A percentile compares a stretch with the other conserved stretches of the same genome.
Conservation (phyloP, 2,329 filamentous ascomycete species). For the Sporothrix brasiliensis region DNA sequence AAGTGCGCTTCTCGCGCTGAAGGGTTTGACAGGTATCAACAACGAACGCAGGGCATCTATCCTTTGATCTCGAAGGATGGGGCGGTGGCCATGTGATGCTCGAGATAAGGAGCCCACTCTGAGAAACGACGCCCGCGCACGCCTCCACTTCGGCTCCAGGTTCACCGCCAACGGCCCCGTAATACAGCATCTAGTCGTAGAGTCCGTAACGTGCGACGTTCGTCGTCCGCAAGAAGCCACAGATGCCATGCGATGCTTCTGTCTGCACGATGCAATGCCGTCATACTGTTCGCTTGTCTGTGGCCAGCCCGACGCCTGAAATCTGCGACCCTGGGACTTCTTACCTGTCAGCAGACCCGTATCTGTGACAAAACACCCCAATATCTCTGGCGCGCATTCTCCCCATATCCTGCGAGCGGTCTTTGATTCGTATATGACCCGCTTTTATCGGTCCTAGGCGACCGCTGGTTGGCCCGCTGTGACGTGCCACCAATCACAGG, state of each 20-base stretch:
- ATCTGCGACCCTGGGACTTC: neutral
- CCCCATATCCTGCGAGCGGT: neutral
- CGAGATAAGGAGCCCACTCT: slow-evolving; percentile 5
- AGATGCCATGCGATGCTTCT: slow-evolving; percentile 2
- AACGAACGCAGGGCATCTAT: too few relatives aligned
- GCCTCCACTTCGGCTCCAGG: slow-evolving; percentile 14
- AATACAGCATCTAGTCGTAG: neutral
- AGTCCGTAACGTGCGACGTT: slow-evolving; percentile 6
- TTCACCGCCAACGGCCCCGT: slow-evolving; percentile 5
- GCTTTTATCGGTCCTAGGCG: neutral
- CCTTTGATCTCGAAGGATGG: neutral
- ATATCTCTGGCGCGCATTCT: neutral
- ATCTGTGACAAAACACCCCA: neutral
- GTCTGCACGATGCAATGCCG: neutral
- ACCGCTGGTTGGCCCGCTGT: slow-evolving; percentile 27
- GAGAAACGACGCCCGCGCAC: neutral
- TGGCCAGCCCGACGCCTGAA: neutral
- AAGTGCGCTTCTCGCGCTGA: neutral
- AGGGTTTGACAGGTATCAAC: too few relatives aligned
- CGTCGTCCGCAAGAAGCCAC: neutral
- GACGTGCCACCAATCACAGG: slow-evolving; percentile 29
- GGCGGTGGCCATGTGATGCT: neutral
- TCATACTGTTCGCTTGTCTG: neutral
- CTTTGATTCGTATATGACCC: neutral
- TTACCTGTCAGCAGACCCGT: slow-evolving; percentile 7